phyloP scores from a whole-genome alignment of 352 stramenopile genomes.

The Phytophthora sojae region DNA sequence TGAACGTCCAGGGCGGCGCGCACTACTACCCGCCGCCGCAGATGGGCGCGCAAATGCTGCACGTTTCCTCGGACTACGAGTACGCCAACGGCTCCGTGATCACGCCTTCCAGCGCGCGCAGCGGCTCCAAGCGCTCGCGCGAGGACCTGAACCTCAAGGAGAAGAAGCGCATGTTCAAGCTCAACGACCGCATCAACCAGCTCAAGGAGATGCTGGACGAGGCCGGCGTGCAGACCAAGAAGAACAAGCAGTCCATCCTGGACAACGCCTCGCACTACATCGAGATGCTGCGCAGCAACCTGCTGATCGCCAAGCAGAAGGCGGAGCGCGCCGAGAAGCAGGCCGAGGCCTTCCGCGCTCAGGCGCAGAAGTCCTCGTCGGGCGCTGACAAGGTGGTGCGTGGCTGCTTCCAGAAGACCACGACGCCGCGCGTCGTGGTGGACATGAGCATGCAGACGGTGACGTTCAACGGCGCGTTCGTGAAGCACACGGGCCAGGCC shows the following conservation, averaged over 20 bases:
- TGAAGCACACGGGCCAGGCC: constrained; percentile 52
- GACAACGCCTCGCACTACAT: constrained; percentile 81
- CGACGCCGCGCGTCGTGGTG: constrained; percentile 64
- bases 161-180: constrained; percentile 92
- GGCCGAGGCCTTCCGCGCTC: constrained; percentile 53
- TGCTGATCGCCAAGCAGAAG: constrained; percentile 69
- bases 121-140: constrained; percentile 66
- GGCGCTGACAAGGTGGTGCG: constrained; percentile 44
- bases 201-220: constrained; percentile 73
- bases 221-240: constrained; percentile 77
- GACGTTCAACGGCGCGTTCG: constrained; percentile 70
- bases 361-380: constrained; percentile 44
- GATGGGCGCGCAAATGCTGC: constrained; percentile 58
- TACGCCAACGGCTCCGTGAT: constrained; percentile 49
- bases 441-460: constrained; percentile 67
- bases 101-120: constrained; percentile 41
- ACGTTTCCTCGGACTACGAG: constrained; percentile 67
- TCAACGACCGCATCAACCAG: constrained; percentile 87
- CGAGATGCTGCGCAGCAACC: constrained; percentile 66
- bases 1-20: constrained; percentile 50
- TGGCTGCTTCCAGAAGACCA: constrained; percentile 67
- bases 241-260: constrained; percentile 82
- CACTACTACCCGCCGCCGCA: constrained; percentile 58
- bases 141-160: constrained; percentile 88
- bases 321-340: constrained; percentile 63